Base-by-base conservation (phyloP, 768 basidiomycete genomes). In the Chalciporus pseudorubinellus region DNA sequence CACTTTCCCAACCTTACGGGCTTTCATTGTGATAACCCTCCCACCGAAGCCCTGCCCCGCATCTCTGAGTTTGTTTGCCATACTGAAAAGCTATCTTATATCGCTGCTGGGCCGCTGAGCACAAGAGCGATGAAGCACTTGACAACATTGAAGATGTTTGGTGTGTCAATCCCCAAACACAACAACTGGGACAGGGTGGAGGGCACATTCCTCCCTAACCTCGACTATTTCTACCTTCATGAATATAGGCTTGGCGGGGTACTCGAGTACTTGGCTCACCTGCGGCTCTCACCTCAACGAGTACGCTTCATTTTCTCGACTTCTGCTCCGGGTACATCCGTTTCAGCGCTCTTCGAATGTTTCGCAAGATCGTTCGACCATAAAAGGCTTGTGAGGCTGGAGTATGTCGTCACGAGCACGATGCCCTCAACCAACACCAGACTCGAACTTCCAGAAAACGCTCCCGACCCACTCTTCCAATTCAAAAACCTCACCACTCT, bases 41-140 rank as follows among this genome's bases (percentile, higher is more conserved):
- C 24, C 0, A 20, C 22, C 5, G 42, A 21, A 6, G 46, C 38
- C 20, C 10, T 33, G 21, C 31, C 18, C 14, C 24, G n/a, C 2
- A 48, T 53, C 41, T 38, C 41, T 3, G 34, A 53, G 18, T 53
- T 34, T 18, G 44, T 53, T 16, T 31, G 40, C 40, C 18, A 53
- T 18, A 20, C 46, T 3, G 22, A 53, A 21, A 12, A 48, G 3
- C 41, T 53, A 11, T 22, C 28, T 12, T 10, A 7, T 6, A 6
- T 53, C 20, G 20, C 43, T 18, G 21, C 16, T 11, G 52, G 46
- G 18, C n/a, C 39, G 7, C 52, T 47, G 6, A 44, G 42, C 24
- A n/a, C 9, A 22, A 11, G 34, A 9, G 52, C 52, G 6, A 44
- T 53, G 46, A 36, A 38, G 9, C 51, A 47, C 33, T 21, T 52